Percentiles rank a stretch among this genome's conserved stretches.
These are phyloP conservation scores for Pichia norvegensis DNA, from an alignment of 1,139 yeast genomes.

Conservation along the genomic window DNA sequence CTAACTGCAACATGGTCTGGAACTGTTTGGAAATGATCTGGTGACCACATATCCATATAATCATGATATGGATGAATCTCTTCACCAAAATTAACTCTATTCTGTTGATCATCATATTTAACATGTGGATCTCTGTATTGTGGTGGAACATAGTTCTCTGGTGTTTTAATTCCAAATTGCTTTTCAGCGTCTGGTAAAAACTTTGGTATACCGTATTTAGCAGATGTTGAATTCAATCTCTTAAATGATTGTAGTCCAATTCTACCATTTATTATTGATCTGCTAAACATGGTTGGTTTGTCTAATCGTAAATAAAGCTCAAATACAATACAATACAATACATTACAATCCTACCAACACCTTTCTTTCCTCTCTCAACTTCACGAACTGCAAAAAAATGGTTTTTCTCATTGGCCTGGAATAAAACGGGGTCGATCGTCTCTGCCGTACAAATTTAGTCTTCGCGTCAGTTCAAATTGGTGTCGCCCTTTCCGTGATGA, in stretches of 20 bases:
- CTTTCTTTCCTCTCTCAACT: background rate
- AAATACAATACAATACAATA: too few species aligned
- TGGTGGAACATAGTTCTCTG: conserved; percentile 44
- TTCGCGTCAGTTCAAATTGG: background rate
- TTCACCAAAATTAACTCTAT: conserved; percentile 70
- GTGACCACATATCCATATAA: conserved; percentile 78
- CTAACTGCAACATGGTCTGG: conserved; percentile 55
- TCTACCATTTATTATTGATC: conserved; percentile 4
- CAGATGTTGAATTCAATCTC: conserved; percentile 16
- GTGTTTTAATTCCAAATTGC: conserved; percentile 35
- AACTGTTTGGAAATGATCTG: conserved; percentile 61
- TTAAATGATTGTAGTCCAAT: conserved; percentile 4
- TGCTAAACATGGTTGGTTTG: conserved; percentile 10
- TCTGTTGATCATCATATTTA: conserved; percentile 75
- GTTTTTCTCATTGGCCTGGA: background rate
- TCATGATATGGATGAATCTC: conserved; percentile 69
- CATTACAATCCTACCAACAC: too few species aligned
- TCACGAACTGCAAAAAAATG: background rate
- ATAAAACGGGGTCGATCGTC: background rate
- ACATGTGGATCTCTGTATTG: conserved; percentile 61
- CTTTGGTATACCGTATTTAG: conserved; percentile 22
- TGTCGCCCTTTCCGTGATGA: background rate
- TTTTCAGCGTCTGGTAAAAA: conserved; percentile 24
- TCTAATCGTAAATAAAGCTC: too few species aligned
- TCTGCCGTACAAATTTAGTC: too few species aligned